Conservation (phyloP, 2,329 filamentous ascomycete genomes). For the Apiospora aurea region DNA sequence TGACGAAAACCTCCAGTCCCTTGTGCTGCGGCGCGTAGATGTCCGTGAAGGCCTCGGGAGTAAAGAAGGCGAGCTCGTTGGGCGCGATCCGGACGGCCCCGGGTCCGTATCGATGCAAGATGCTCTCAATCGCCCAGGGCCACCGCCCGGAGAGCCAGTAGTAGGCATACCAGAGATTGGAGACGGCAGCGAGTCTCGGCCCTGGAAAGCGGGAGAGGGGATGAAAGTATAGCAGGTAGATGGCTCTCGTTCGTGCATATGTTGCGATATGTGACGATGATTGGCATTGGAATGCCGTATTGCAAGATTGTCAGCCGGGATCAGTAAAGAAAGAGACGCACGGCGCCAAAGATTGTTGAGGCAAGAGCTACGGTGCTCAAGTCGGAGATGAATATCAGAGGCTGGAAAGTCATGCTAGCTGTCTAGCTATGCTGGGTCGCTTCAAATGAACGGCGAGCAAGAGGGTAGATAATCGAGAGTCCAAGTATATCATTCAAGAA, state of each 20-base stretch:
- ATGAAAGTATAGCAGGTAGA: constrained; percentile 28
- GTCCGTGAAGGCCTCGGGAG: constrained; percentile 31
- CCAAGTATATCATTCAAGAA: not conserved
- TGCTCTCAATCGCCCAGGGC: constrained; percentile 29
- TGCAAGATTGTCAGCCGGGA: too few species aligned
- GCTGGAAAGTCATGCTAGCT: not conserved
- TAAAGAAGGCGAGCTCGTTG: constrained; percentile 32
- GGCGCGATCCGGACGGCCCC: constrained; percentile 32
- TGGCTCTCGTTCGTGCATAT: not conserved
- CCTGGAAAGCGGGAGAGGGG: constrained; percentile 29
- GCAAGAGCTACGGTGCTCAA: not conserved
- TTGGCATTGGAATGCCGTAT: not conserved
- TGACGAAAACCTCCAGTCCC: constrained; percentile 32
- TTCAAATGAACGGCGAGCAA: not conserved
- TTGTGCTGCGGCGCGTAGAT: constrained; percentile 32
- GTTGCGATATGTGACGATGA: not conserved
- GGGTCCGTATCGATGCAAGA: constrained; percentile 31
- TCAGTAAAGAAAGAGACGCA: not conserved
- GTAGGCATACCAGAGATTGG: constrained; percentile 32
- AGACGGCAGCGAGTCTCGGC: constrained; percentile 30
- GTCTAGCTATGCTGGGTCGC: not conserved
- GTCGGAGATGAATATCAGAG: not conserved
- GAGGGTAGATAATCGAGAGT: not conserved
- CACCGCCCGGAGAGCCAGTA: constrained; percentile 31
- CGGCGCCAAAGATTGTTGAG: not conserved